Evolutionary conservation across 2,329 filamentous ascomycete genomes (phyloP).

Genomic region (Phyllosticta paracitricarpa): DNA sequence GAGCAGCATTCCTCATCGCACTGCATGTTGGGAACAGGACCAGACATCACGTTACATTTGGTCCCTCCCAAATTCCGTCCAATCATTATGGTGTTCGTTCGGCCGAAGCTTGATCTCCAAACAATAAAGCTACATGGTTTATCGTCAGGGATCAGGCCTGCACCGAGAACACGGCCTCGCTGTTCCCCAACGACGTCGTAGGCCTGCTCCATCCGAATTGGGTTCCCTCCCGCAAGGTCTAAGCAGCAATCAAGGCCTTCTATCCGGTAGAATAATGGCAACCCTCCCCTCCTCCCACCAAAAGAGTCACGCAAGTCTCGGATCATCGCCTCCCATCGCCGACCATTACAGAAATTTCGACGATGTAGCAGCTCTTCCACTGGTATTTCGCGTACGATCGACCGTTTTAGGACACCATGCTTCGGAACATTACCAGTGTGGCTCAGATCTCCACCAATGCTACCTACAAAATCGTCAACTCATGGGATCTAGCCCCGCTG

Average conservation of each 20-base stretch:
- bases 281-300: not conserved
- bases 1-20: not conserved
- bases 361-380: not conserved
- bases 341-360: not conserved
- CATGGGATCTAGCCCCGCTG: not conserved
- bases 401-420: not conserved
- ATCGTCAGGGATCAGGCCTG: not conserved
- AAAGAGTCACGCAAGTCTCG: not conserved
- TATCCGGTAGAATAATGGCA: not conserved
- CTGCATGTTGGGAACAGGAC: not conserved
- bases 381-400: not conserved
- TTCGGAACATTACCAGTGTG: conserved; percentile 1
- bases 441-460: conserved; percentile 6
- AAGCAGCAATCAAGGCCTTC: not conserved
- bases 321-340: not conserved
- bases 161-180: not conserved
- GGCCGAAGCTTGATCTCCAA: not conserved
- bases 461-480: conserved; percentile 5
- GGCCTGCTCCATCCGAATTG: not conserved
- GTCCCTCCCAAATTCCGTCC: not conserved
- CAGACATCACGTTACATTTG: not conserved
- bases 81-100: not conserved
- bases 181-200: not conserved
- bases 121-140: not conserved
- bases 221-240: not conserved